phyloP scores from a whole-genome alignment of 192 early-diverging fungal genomes.

The Cladochytrium replicatum region DNA sequence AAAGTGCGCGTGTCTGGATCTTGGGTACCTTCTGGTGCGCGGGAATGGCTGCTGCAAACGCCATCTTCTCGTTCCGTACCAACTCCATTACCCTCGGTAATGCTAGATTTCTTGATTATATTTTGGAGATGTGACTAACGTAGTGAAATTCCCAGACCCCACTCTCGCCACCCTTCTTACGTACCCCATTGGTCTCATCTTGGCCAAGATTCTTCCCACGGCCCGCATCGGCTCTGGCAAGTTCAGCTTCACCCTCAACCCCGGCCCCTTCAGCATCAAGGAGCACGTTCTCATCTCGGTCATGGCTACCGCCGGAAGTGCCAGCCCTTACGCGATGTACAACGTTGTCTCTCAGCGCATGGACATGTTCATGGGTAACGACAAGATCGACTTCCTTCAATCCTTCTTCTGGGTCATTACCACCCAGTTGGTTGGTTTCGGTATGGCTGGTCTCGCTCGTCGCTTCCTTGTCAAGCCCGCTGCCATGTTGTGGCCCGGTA shows the following conservation, averaged over 20 bases:
- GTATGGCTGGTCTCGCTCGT: conserved; percentile 58
- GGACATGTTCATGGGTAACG: conserved; percentile 10
- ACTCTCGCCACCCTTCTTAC: conserved; percentile 54
- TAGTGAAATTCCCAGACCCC: too few relatives aligned
- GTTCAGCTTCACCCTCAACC: conserved; percentile 49
- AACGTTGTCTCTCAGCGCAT: conserved; percentile 22
- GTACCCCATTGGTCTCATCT: conserved; percentile 58
- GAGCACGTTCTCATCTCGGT: conserved; percentile 78
- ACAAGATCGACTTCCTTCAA: conserved; percentile 12
- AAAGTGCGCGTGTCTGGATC: conserved; percentile 11
- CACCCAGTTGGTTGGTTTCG: conserved; percentile 56
- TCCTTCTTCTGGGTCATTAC: conserved; percentile 37
- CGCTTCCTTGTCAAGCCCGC: conserved; percentile 73
- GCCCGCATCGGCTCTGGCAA: conserved; percentile 39
- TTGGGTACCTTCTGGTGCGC: conserved; percentile 18
- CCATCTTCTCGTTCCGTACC: conserved; percentile 23
- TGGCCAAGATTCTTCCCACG: conserved; percentile 51
- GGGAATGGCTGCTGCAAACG: conserved; percentile 13
- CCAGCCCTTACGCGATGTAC: conserved; percentile 44
- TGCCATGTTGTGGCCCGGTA: conserved; percentile 77
- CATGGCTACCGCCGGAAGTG: conserved; percentile 60
- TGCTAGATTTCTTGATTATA: conserved; percentile 37
- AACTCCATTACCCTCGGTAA: conserved; percentile 42
- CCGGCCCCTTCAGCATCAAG: conserved; percentile 81
- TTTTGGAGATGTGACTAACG: too few relatives aligned